phyloP scores from a whole-genome alignment of 1,139 yeast species.

The Meyerozyma smithsonii region DNA sequence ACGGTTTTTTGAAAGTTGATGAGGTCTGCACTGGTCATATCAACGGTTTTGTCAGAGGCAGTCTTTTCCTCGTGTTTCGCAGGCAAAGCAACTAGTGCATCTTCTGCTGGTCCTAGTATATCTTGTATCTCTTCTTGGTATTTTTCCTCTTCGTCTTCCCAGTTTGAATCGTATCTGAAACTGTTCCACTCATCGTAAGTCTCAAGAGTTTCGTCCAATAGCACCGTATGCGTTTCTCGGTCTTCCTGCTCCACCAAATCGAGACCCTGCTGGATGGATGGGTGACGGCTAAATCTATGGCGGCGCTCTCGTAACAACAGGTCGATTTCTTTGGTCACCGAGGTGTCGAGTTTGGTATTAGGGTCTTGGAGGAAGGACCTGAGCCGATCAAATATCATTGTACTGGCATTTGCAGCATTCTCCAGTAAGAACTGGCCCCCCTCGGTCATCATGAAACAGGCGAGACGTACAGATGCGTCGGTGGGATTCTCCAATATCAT shows the following conservation, averaged over 20 bases:
- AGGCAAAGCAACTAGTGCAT: background rate
- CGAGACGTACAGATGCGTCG: conserved; percentile 33
- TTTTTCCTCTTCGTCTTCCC: conserved; percentile 12
- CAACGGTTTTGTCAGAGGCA: conserved; percentile 25
- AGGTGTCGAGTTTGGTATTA: conserved; percentile 30
- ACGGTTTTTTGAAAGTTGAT: conserved; percentile 67
- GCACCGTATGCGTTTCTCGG: conserved; percentile 53
- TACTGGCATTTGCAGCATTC: conserved; percentile 23
- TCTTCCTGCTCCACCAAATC: conserved; percentile 69
- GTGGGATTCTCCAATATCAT: conserved; percentile 50
- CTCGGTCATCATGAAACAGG: conserved; percentile 20
- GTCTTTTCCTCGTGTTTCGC: background rate
- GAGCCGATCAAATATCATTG: conserved; percentile 58
- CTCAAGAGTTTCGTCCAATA: conserved; percentile 47
- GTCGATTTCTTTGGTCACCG: conserved; percentile 47
- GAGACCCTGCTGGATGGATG: conserved; percentile 37
- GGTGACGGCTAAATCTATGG: conserved; percentile 40
- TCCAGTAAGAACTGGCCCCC: conserved; percentile 21
- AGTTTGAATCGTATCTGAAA: conserved; percentile 51
- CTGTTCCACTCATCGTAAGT: conserved; percentile 47
- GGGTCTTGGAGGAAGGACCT: conserved; percentile 54
- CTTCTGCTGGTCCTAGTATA: background rate
- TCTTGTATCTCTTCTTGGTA: conserved; percentile 7
- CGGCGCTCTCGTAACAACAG: conserved; percentile 49
- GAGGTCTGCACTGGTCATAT: conserved; percentile 65